phyloP scores from a whole-genome alignment of 2,329 filamentous ascomycete genomes.

The Fusarium lyarnte region DNA sequence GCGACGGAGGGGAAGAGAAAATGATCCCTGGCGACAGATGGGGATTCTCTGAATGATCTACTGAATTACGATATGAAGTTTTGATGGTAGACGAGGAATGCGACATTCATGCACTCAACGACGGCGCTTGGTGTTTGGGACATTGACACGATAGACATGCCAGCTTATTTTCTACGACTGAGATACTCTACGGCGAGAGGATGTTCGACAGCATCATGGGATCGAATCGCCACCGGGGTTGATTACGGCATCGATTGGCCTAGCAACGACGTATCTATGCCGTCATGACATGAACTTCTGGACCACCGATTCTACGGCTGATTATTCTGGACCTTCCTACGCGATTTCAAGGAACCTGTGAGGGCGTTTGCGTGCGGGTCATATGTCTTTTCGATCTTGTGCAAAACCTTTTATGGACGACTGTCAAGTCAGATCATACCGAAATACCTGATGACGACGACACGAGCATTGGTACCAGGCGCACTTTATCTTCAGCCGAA shows the following conservation, averaged over 20 bases:
- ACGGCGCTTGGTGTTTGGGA: constrained; percentile 11
- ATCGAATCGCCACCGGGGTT: not conserved
- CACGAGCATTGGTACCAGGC: not conserved
- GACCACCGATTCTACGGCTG: not conserved
- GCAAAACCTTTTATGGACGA: no score
- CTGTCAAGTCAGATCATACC: no score
- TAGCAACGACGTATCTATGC: not conserved
- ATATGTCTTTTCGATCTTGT: not conserved
- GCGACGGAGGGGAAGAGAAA: constrained; percentile 18
- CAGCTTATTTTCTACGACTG: not conserved
- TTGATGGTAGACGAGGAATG: not conserved
- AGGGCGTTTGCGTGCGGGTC: fast-evolving
- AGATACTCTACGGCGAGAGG: not conserved
- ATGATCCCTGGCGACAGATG: constrained; percentile 38
- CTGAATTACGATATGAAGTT: constrained; percentile 6
- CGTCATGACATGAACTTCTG: not conserved
- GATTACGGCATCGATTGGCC: not conserved
- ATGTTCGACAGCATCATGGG: not conserved
- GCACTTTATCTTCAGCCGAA: not conserved
- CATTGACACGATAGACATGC: not conserved
- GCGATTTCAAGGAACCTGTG: fast-evolving
- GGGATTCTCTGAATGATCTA: constrained; percentile 23
- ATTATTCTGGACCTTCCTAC: not conserved
- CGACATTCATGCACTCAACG: constrained; percentile 10
- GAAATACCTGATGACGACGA: not conserved